Base-by-base conservation (phyloP, 352 stramenopile genomes). In the Globisporangium cystogenes region DNA sequence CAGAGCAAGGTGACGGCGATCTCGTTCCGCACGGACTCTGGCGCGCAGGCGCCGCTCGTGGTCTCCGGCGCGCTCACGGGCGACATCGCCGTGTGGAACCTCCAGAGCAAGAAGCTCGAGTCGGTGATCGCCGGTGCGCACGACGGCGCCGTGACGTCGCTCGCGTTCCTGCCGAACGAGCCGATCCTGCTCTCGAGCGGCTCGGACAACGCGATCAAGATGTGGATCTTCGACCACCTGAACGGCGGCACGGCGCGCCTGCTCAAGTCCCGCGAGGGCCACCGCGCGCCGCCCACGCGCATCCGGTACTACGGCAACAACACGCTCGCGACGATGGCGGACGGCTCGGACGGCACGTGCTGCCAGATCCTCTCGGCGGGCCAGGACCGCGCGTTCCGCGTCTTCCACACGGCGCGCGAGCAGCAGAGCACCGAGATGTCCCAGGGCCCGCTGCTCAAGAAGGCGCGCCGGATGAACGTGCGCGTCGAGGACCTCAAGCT, bases 171-270 rank as follows among this genome's bases (percentile, higher is more conserved):
- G 40, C 73, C 83, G 3, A 87, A 93, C 51, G 89, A 98, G 57
- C 86, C 91, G 1, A 59, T 97, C 24, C 54, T 98, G 51, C 62
- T 98, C 16, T 96, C 82, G 3, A 77, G 77, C 1, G 86, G 89
- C 21, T 67, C 64, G 5, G 92, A 98, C 70, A 98, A 98, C 65
- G 74, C 82, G 24, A 80, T 98, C 55, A 96, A 96, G 58, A 72
- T 96, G 62, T 98, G 90, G 92, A 95, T 98, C 47, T 97, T 98
- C 36, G 93, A 98, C 68, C 69, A 89, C 27, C 57, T 93, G 8
- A 87, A 96, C 37, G 76, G 75, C 24, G 68, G 76, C 24, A 83
- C 68, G 8, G 82, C 87, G 23, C 85, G 90, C 18, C 65, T 97
- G n/a, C 78, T 98, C 33, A 94, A 94, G 65, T 95, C 74, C 20